Conservation (phyloP, 306 rosid species). For the Gynostemma pentaphyllum region DNA sequence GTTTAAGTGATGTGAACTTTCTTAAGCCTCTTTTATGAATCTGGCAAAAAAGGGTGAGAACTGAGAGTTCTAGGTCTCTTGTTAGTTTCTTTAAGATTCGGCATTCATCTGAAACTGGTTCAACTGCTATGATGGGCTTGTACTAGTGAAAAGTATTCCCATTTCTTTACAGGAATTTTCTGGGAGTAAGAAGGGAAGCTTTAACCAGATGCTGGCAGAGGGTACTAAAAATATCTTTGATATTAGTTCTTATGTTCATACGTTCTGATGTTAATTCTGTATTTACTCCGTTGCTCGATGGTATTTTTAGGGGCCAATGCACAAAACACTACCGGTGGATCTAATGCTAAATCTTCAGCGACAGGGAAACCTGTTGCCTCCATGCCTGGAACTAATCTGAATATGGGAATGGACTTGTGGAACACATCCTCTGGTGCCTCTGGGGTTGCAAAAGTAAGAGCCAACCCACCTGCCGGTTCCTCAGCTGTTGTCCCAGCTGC, state of each 20-base stretch:
- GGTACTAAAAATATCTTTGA: conserved; percentile 37
- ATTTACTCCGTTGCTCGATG: conserved; percentile 4
- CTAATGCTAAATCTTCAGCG: conserved; percentile 34
- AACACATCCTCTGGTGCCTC: conserved; percentile 46
- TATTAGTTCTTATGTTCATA: background rate
- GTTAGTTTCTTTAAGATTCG: background rate
- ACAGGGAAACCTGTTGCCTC: conserved; percentile 59
- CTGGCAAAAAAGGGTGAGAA: background rate
- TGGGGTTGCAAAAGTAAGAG: conserved; percentile 54
- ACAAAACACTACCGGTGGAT: conserved; percentile 39
- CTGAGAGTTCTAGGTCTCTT: background rate
- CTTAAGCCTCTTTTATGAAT: background rate
- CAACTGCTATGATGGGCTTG: conserved; percentile 3
- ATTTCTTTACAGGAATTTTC: conserved; percentile 47
- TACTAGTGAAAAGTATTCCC: conserved; percentile 5
- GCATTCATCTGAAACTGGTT: background rate
- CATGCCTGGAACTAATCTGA: conserved; percentile 65
- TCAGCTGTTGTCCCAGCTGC: conserved; percentile 31
- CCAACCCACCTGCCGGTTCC: conserved; percentile 38
- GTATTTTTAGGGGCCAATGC: conserved; percentile 67
- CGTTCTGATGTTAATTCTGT: background rate
- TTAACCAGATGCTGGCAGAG: conserved; percentile 90
- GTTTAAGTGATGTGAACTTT: background rate
- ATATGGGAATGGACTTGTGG: conserved; percentile 96
- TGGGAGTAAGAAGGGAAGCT: conserved; percentile 68